phyloP scores from a whole-genome alignment of 2,329 filamentous ascomycete genomes.

The Tothia fuscella region DNA sequence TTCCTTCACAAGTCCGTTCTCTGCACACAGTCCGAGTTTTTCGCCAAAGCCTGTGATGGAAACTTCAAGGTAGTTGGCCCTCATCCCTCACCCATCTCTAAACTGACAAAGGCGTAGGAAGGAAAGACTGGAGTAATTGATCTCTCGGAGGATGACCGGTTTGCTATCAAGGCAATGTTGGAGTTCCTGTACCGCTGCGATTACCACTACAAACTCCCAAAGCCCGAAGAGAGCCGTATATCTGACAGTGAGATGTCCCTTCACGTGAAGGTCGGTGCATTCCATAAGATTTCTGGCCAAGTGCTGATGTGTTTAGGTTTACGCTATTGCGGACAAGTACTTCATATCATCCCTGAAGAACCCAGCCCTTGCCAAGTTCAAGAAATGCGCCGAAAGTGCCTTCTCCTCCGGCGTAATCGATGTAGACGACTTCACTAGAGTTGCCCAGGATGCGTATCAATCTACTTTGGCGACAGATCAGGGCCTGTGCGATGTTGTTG shows the following conservation, averaged over 20 bases:
- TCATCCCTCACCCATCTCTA: no score
- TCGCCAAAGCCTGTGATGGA: neutral
- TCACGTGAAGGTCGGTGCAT: neutral
- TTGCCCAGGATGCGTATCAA: neutral
- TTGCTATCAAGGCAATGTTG: neutral
- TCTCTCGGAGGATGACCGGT: neutral
- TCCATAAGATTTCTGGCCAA: neutral
- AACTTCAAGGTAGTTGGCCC: neutral
- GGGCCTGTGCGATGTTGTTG: neutral
- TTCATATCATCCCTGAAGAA: neutral
- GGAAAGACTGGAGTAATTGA: neutral
- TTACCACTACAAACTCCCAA: no score
- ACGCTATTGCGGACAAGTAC: neutral
- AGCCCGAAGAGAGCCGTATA: no score
- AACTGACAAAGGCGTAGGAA: no score
- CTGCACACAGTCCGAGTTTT: neutral
- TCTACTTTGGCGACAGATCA: neutral
- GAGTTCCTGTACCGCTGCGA: constrained; percentile 1
- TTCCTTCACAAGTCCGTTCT: neutral
- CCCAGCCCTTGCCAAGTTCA: neutral
- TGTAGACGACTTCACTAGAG: neutral
- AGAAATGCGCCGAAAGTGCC: no score
- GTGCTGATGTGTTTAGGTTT: neutral
- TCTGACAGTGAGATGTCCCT: no score
- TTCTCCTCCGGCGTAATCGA: neutral